Percentiles rank a stretch among this genome's conserved stretches.
phyloP scores from a whole-genome alignment of 1,284 basidiomycete species.

The Takashimella tepidaria region DNA sequence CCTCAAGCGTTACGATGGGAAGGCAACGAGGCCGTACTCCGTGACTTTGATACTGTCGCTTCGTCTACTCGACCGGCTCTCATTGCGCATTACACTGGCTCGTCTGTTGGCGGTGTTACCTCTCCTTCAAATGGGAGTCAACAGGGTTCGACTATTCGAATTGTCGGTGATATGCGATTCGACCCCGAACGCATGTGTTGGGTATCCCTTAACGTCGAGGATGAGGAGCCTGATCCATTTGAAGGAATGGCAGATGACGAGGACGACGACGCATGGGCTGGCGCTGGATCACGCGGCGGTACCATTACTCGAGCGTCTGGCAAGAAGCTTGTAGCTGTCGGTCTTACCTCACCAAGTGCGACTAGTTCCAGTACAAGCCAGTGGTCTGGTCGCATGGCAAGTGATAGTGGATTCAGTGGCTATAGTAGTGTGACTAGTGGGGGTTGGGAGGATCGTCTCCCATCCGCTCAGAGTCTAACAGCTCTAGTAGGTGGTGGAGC shows the following conservation, averaged over 20 bases:
- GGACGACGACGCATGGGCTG: slow-evolving; percentile 56
- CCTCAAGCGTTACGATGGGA: slow-evolving; percentile 84
- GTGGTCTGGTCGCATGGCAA: slow-evolving; percentile 55
- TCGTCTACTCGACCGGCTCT: slow-evolving; percentile 88
- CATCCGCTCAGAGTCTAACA: slow-evolving; percentile 1
- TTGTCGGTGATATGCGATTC: slow-evolving; percentile 96
- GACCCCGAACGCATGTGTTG: slow-evolving; percentile 91
- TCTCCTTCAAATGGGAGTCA: slow-evolving; percentile 5
- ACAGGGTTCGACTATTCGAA: slow-evolving; percentile 49
- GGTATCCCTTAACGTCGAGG: slow-evolving; percentile 79
- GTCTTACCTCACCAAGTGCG: slow-evolving; percentile 54
- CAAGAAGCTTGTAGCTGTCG: slow-evolving; percentile 27
- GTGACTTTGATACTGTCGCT: slow-evolving; percentile 80
- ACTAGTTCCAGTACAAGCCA: slow-evolving; percentile 23
- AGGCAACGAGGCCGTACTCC: slow-evolving; percentile 84
- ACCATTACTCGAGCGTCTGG: slow-evolving; percentile 56
- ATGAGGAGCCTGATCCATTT: slow-evolving; percentile 89
- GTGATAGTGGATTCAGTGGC: slow-evolving; percentile 46
- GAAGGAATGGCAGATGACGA: slow-evolving; percentile 84
- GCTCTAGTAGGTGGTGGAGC: background rate
- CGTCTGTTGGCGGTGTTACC: slow-evolving; percentile 63
- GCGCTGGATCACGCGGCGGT: slow-evolving; percentile 50
- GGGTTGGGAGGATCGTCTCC: slow-evolving; percentile 16
- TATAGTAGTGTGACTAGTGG: slow-evolving; percentile 6
- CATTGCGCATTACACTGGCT: slow-evolving; percentile 80